A percentile compares a stretch with the other conserved stretches of the same genome.
phyloP scores from a whole-genome alignment of 345 rosid genomes.

The Cardamine occulta region DNA sequence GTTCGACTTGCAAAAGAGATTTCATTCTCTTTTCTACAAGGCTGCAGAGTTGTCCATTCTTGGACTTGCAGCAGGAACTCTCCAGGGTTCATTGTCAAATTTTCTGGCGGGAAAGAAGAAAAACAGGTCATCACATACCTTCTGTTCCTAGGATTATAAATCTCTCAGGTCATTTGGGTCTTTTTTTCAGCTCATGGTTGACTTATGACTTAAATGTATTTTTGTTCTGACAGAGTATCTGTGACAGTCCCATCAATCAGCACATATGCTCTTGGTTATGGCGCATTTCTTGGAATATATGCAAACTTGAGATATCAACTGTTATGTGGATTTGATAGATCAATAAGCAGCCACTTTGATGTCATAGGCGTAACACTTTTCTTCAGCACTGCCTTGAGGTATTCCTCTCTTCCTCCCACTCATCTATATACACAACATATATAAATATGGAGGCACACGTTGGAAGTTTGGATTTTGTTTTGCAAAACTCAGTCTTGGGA shows the following conservation, averaged over 20 bases:
- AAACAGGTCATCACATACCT: constrained; percentile 58
- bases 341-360: constrained; percentile 76
- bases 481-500: background rate
- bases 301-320: constrained; percentile 87
- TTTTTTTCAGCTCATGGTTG: background rate
- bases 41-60: constrained; percentile 85
- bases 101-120: constrained; percentile 67
- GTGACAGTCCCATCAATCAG: constrained; percentile 76
- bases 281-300: constrained; percentile 89
- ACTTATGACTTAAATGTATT: background rate
- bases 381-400: constrained; percentile 91
- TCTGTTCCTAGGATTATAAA: constrained; percentile 4
- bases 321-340: constrained; percentile 77
- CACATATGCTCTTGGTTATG: constrained; percentile 76
- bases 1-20: constrained; percentile 83
- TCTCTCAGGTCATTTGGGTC: background rate
- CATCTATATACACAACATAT: background rate
- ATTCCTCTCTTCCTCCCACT: constrained; percentile 28
- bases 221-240: constrained; percentile 60
- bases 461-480: background rate
- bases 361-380: constrained; percentile 91
- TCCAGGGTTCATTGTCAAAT: constrained; percentile 83
- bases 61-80: constrained; percentile 77
- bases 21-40: constrained; percentile 84
- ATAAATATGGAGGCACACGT: background rate